A percentile compares a stretch with the other conserved stretches of the same genome.
Evolutionary conservation across 805 yeast species (phyloP).

Genomic region (Maudiozyma bulderi): DNA sequence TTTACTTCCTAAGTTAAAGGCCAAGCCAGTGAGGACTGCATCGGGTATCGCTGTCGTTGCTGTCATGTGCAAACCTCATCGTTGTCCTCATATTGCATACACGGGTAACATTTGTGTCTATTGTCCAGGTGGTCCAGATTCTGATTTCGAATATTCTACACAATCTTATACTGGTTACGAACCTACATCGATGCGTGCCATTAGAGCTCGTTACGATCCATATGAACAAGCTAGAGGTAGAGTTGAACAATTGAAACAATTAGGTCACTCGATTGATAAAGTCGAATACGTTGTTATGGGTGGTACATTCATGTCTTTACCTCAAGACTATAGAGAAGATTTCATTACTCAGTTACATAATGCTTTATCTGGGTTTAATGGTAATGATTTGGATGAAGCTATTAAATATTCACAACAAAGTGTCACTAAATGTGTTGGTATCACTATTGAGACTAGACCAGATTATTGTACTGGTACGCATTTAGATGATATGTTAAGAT

Average conservation of each 20-base stretch:
- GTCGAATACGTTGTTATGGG: conserved; percentile 98
- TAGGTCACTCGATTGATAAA: conserved; percentile 94
- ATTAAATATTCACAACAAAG: conserved; percentile 86
- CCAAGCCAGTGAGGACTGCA: conserved; percentile 98
- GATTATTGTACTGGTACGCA: conserved; percentile 97
- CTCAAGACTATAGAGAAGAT: conserved; percentile 78
- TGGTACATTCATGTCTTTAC: conserved; percentile 95
- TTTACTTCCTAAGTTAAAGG: conserved; percentile 83
- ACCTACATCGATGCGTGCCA: conserved; percentile 99
- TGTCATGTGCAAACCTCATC: conserved; percentile 97
- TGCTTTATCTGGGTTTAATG: conserved; percentile 88
- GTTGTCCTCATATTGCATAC: conserved; percentile 98
- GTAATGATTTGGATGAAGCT: conserved; percentile 82
- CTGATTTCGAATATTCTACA: conserved; percentile 95
- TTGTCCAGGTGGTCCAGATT: conserved; percentile 99
- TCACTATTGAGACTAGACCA: conserved; percentile 96
- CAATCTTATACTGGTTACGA: conserved; percentile 98
- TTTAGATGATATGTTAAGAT: conserved; percentile 86
- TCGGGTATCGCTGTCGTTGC: conserved; percentile 99
- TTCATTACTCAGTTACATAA: conserved; percentile 88
- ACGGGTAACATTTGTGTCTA: conserved; percentile 97
- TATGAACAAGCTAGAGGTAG: conserved; percentile 98
- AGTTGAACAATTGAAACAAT: conserved; percentile 86
- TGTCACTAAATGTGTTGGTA: conserved; percentile 94
- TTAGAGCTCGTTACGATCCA: conserved; percentile 95